phyloP scores from a whole-genome alignment of 331 rosid species.

The Rhamnella rubrinervis region DNA sequence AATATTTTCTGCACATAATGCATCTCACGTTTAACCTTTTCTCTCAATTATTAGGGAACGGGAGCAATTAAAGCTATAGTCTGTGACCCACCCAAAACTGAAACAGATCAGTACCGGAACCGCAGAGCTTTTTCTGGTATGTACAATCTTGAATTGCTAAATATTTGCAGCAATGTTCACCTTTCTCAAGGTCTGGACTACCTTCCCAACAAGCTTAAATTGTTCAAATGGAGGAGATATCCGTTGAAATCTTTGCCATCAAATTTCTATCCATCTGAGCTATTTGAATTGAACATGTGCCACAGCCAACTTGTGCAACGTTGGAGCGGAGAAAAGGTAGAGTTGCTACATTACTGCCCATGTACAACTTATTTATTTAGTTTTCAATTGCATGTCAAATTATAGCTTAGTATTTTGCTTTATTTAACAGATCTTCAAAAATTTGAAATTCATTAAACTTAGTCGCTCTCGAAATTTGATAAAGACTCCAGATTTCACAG shows the following conservation, averaged over 20 bases:
- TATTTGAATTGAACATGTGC: constrained; percentile 27
- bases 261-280: constrained; percentile 20
- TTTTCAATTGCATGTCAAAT: neutral
- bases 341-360: too few species aligned
- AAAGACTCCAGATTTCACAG: neutral
- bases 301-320: constrained; percentile 16
- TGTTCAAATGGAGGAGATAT: neutral
- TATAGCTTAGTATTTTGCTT: neutral
- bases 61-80: too few species aligned
- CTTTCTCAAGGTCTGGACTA: neutral
- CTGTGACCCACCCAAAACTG: neutral
- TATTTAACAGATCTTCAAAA: neutral
- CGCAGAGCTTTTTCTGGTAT: neutral
- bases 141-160: neutral
- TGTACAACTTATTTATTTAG: too few species aligned
- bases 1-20: too few species aligned
- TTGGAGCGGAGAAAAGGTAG: constrained; percentile 35
- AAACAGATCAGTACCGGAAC: neutral
- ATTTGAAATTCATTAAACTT: neutral
- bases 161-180: neutral
- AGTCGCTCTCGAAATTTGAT: neutral
- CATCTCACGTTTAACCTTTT: too few species aligned
- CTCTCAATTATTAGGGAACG: too few species aligned
- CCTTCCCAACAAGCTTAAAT: neutral
- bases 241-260: constrained; percentile 14